phyloP scores from a whole-genome alignment of 371 early-diverging fungal genomes.

The Encephalitozoon intestinalis region DNA sequence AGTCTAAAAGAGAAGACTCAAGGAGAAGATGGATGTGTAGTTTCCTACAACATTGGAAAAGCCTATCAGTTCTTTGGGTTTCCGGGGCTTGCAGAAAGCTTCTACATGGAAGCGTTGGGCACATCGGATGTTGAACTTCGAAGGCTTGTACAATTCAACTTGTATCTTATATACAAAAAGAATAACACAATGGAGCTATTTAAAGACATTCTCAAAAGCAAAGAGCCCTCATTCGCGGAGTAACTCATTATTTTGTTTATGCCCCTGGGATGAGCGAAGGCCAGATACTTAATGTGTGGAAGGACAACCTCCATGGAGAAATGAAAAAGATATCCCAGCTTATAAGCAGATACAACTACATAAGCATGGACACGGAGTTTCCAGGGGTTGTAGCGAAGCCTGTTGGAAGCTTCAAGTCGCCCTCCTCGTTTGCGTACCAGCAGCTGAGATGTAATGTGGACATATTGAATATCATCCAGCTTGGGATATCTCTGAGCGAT shows the following conservation, averaged over 20 bases:
- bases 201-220: background rate
- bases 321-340: slow-evolving; percentile 77
- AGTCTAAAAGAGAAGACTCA: background rate
- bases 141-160: slow-evolving; percentile 44
- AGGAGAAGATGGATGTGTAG: slow-evolving; percentile 33
- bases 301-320: slow-evolving; percentile 84
- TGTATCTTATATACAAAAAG: slow-evolving; percentile 47
- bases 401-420: slow-evolving; percentile 73
- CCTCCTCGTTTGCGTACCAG: slow-evolving; percentile 67
- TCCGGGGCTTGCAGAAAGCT: slow-evolving; percentile 55
- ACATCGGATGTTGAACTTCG: slow-evolving; percentile 22
- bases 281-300: slow-evolving; percentile 73
- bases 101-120: slow-evolving; percentile 36
- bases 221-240: background rate
- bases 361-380: slow-evolving; percentile 98
- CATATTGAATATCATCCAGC: slow-evolving; percentile 90
- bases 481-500: slow-evolving; percentile 91
- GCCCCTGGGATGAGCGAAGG: background rate
- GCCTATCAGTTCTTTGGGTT: slow-evolving; percentile 58
- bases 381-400: slow-evolving; percentile 98
- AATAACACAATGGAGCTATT: slow-evolving; percentile 31
- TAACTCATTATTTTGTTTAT: background rate
- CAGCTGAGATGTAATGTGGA: slow-evolving; percentile 94
- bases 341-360: slow-evolving; percentile 80
- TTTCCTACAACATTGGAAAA: slow-evolving; percentile 57